Conservation (phyloP, 345 rosid species). For the Citrus reticulata region DNA sequence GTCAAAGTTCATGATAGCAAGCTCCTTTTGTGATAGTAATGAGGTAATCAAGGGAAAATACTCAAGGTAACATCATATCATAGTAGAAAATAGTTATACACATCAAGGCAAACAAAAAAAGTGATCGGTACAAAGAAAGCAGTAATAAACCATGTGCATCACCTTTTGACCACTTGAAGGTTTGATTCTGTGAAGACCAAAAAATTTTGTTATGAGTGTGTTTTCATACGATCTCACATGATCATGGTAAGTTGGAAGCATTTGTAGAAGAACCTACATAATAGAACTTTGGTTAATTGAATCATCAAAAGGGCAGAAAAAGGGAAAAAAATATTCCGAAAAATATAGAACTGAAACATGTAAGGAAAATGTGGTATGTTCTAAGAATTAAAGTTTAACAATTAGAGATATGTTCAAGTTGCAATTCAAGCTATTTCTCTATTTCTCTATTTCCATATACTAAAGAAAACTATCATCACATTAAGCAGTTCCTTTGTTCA, state of each 20-base stretch:
- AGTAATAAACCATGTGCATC: conserved; percentile 3
- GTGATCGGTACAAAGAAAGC: not conserved
- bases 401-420: not conserved
- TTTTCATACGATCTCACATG: conserved; percentile 90
- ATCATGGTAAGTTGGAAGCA: conserved; percentile 96
- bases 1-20: conserved; percentile 10
- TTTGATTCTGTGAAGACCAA: conserved; percentile 98
- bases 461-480: not conserved
- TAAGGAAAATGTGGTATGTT: not conserved
- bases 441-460: not conserved
- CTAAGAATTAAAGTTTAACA: not conserved
- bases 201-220: conserved; percentile 93
- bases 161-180: conserved; percentile 99
- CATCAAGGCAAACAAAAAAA: not conserved
- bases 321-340: not conserved
- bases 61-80: not conserved
- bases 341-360: not conserved
- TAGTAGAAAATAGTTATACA: not conserved
- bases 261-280: conserved; percentile 81
- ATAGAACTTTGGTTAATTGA: conserved; percentile 23
- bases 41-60: conserved; percentile 2
- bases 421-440: not conserved
- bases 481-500: not conserved
- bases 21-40: not conserved
- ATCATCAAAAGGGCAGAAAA: conserved; percentile 2